Evolutionary conservation across 768 basidiomycete species (phyloP).

Genomic region (Phanerochaete carnosa): DNA sequence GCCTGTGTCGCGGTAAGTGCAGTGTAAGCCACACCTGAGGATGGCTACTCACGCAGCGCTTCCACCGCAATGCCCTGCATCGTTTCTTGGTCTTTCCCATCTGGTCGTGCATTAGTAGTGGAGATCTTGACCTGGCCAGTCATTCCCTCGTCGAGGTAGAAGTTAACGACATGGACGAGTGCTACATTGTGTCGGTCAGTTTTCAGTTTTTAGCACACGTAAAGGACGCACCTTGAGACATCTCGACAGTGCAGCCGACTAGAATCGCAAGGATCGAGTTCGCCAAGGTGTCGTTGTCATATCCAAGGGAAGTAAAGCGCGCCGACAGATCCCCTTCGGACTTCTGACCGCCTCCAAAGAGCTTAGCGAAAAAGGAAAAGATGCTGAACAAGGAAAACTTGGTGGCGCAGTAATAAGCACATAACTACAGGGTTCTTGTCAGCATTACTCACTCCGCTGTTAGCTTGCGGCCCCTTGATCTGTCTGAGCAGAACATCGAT

Average conservation of each 20-base stretch:
- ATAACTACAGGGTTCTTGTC: too few relatives aligned
- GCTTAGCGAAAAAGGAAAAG: slow-evolving; percentile 40
- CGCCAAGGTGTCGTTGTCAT: slow-evolving; percentile 56
- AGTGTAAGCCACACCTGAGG: background rate
- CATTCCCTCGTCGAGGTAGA: slow-evolving; percentile 54
- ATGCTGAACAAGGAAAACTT: slow-evolving; percentile 37
- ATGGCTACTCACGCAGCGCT: slow-evolving; percentile 56
- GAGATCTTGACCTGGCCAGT: background rate
- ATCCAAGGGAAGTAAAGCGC: slow-evolving; percentile 52
- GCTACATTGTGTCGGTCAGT: slow-evolving; percentile 33
- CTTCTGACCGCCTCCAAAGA: slow-evolving; percentile 53
- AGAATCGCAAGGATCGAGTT: slow-evolving; percentile 72
- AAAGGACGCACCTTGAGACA: slow-evolving; percentile 56
- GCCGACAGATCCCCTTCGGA: slow-evolving; percentile 52
- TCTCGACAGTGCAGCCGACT: slow-evolving; percentile 63
- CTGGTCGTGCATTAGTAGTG: slow-evolving; percentile 23
- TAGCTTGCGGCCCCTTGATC: slow-evolving; percentile 48
- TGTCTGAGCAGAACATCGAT: slow-evolving; percentile 49
- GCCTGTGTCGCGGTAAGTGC: slow-evolving; percentile 36
- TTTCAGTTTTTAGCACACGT: background rate
- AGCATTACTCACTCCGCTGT: slow-evolving; percentile 3
- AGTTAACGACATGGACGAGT: slow-evolving; percentile 62
- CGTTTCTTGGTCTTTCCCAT: slow-evolving; percentile 29
- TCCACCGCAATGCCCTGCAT: slow-evolving; percentile 63
- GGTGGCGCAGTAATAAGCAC: background rate